These are phyloP conservation scores for Neopestalotiopsis sp. DNA, from an alignment of 2,329 filamentous ascomycete genomes.

Conservation along the genomic window DNA sequence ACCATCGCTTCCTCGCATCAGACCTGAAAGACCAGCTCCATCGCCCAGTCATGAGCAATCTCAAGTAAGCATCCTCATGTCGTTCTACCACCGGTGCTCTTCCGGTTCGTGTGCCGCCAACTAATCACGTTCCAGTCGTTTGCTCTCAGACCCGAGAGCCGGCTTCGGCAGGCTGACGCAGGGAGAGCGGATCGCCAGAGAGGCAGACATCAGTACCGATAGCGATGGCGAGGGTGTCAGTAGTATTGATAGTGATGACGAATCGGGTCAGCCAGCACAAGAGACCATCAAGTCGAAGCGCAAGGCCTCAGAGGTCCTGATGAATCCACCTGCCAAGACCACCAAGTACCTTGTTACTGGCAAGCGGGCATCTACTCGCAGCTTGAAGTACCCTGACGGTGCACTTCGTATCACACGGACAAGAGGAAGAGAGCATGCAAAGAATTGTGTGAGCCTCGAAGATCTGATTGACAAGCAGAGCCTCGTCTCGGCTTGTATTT, in stretches of 20 bases:
- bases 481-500: constrained; percentile 30
- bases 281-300: background rate
- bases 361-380: background rate
- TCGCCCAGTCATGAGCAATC: background rate
- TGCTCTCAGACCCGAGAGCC: background rate
- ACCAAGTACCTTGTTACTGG: background rate
- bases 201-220: constrained; percentile 1
- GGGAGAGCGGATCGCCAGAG: background rate
- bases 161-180: background rate
- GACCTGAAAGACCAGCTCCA: too few relatives aligned
- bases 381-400: constrained; percentile 28
- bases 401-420: constrained; percentile 33
- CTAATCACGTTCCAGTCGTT: background rate
- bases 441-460: constrained; percentile 29
- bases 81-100: background rate
- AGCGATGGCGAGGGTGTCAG: background rate
- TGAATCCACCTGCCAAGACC: background rate
- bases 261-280: background rate
- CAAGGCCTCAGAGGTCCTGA: background rate
- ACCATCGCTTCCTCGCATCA: too few relatives aligned
- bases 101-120: background rate
- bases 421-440: constrained; percentile 24
- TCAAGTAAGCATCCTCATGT: background rate
- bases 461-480: constrained; percentile 29
- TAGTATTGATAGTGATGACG: background rate